Evolutionary conservation across 495 filamentous ascomycete genomes (phyloP).

Genomic region (Neurospora africana): DNA sequence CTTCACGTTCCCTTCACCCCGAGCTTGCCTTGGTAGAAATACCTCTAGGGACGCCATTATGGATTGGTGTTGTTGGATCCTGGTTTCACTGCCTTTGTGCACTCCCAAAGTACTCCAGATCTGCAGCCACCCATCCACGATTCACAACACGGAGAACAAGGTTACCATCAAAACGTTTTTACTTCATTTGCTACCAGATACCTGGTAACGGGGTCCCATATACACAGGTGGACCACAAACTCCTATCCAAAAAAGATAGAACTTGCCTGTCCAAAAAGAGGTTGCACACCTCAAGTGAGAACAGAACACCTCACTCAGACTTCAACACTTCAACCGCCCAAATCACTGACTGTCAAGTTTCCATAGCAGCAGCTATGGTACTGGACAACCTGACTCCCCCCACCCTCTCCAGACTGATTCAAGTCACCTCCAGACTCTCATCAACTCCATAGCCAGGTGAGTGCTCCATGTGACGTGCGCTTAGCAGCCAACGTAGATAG

Average conservation of each 20-base stretch:
- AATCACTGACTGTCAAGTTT: not conserved
- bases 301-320: not conserved
- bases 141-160: not conserved
- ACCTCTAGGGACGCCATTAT: too few relatives aligned
- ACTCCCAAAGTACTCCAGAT: not conserved
- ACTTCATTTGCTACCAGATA: not conserved
- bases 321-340: not conserved
- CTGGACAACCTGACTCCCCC: not conserved
- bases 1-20: too few relatives aligned
- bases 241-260: not conserved
- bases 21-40: too few relatives aligned
- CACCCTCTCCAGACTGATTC: not conserved
- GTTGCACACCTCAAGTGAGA: not conserved
- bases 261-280: not conserved
- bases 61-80: not conserved
- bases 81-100: not conserved
- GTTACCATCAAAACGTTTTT: not conserved
- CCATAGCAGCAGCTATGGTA: too few relatives aligned
- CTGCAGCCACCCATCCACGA: not conserved
- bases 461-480: not conserved
- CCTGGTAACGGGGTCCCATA: not conserved
- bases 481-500: not conserved
- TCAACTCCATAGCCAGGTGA: not conserved
- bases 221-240: not conserved
- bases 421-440: not conserved